Conservation (phyloP, 1,284 basidiomycete species). For the Cutaneotrichosporon mucoides region DNA sequence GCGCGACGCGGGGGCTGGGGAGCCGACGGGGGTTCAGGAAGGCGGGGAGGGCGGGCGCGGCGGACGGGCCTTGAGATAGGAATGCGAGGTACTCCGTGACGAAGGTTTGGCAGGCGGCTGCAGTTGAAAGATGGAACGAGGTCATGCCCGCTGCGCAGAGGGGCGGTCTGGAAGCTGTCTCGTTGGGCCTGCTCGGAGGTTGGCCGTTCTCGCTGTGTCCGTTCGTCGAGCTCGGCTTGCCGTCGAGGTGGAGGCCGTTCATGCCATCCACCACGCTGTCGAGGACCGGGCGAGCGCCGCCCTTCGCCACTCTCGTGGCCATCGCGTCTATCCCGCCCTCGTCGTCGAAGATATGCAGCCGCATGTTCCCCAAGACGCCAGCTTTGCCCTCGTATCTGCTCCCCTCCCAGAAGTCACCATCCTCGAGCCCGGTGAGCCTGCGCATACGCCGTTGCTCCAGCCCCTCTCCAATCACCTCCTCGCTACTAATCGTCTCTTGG, state of each 20-base stretch:
- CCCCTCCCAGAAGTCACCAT: slow-evolving; percentile 43
- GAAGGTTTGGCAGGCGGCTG: slow-evolving; percentile 22
- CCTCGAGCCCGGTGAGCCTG: slow-evolving; percentile 35
- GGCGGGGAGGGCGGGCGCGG: slow-evolving; percentile 20
- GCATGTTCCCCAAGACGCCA: slow-evolving; percentile 29
- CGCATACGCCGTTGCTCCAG: slow-evolving; percentile 41
- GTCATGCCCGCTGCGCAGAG: slow-evolving; percentile 12
- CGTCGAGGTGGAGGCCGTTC: too few relatives aligned
- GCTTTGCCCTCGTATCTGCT: slow-evolving; percentile 37
- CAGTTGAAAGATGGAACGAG: slow-evolving; percentile 29
- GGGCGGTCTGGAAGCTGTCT: not conserved
- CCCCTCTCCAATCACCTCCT: slow-evolving; percentile 35
- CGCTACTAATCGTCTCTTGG: slow-evolving; percentile 35
- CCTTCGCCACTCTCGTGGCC: not conserved
- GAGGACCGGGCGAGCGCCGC: not conserved
- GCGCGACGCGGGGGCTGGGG: slow-evolving; percentile 37
- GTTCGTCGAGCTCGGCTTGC: not conserved
- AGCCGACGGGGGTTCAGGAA: slow-evolving; percentile 37
- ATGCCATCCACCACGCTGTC: too few relatives aligned
- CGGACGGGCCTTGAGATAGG: not conserved
- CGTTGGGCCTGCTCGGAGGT: not conserved
- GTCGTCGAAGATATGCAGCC: slow-evolving; percentile 32
- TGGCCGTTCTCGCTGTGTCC: not conserved
- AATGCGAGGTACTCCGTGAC: slow-evolving; percentile 24
- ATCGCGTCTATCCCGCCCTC: not conserved